Evolutionary conservation across 169 alveolate genomes (phyloP), one percentile per base, ranked within the genome.

Genomic region (Plasmodium berghei): DNA sequence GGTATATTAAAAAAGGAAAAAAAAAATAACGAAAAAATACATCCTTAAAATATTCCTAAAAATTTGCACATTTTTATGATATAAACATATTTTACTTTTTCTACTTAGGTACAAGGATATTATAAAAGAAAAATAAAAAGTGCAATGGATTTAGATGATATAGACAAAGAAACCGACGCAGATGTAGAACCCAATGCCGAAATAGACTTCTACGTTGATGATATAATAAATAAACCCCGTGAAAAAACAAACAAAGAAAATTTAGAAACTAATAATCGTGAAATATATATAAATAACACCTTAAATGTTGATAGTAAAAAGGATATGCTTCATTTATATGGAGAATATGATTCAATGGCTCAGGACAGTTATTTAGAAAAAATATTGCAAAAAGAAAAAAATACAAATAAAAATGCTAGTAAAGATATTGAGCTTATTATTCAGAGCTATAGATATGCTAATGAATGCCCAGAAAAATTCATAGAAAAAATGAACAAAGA

Each of bases 101-200:
- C 24, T 18, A 12, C 49, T 20, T 64, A 83, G 90, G 66, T 83
- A 48, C 90, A 67, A 56, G 90, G 90, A 12, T 83, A 83, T 48
- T 83, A 83, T 49, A 83, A 83, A 16, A 74, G 73, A 74, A 74
- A 83, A 67, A 62, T 83, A 54, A 83, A 22, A 45, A 66, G 46
- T 22, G 24, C 56, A 10, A 24, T 67, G 16, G 90, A 83, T 0
- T 46, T 83, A 9, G 54, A 83, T 40, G 85, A 45, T 24, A 14
- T 83, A 10, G 42, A 83, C 5, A 12, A 34, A 16, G 90, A 45
- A 67, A 67, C 52, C 0, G 69, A 66, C 8, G 85, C 55, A 9
- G 73, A 69, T 20, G 58, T 55, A 5, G 64, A 83, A 14, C 83
- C 64, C 46, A 3, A 4, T 34, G 42, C 42, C 1, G 42, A 83